phyloP scores from a whole-genome alignment of 257 asterid genomes.

The Fraxinus cuspidata region DNA sequence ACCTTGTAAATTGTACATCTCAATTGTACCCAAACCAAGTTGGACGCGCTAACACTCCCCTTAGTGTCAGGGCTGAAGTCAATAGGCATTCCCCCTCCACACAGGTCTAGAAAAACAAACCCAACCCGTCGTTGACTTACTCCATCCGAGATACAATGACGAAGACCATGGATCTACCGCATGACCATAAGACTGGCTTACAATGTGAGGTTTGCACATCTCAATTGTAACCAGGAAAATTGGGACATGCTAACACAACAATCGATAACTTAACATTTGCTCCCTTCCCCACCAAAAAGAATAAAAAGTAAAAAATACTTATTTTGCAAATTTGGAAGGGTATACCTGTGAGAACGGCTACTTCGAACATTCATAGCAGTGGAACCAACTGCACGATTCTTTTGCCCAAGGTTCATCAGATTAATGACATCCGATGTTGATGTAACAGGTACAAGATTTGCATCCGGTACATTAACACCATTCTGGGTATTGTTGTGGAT shows the following conservation, averaged over 20 bases:
- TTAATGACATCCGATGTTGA: conserved; percentile 67
- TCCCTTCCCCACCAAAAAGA: neutral
- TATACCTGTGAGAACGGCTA: conserved; percentile 88
- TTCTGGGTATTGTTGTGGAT: conserved; percentile 59
- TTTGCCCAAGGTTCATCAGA: conserved; percentile 75
- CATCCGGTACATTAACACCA: conserved; percentile 69
- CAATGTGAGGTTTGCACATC: neutral
- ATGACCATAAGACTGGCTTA: neutral
- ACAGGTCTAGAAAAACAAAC: neutral
- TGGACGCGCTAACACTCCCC: neutral
- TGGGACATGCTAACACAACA: neutral
- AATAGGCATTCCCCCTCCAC: neutral
- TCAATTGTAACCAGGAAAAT: neutral
- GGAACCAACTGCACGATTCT: conserved; percentile 76
- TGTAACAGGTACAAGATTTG: conserved; percentile 63
- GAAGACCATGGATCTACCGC: neutral
- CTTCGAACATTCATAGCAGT: conserved; percentile 76
- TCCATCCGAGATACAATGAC: neutral
- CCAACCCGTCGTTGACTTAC: neutral
- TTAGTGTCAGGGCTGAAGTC: neutral
- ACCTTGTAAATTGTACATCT: neutral
- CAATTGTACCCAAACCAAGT: neutral
- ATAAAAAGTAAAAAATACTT: neutral
- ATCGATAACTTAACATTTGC: neutral
- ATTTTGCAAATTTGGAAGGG: conserved; percentile 4